Evolutionary conservation across 2,329 filamentous ascomycete genomes (phyloP).

Genomic region (Myriosclerotinia curreyana): DNA sequence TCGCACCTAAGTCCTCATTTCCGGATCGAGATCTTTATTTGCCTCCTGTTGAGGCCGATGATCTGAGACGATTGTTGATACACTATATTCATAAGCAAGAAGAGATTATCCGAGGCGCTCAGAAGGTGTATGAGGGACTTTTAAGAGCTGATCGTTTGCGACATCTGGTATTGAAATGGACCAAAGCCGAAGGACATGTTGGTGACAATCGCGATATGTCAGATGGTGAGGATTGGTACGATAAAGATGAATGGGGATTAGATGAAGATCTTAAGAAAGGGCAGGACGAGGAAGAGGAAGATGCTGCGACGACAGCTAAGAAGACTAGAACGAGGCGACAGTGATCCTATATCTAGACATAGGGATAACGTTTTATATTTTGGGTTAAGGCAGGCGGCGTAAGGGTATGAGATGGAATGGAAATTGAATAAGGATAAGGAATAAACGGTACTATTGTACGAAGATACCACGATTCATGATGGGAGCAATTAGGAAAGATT

Average conservation of each 20-base stretch:
- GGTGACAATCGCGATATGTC: constrained; percentile 68
- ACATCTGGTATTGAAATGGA: constrained; percentile 68
- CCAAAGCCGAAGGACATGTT: constrained; percentile 73
- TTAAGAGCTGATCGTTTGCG: constrained; percentile 70
- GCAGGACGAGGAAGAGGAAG: constrained; percentile 78
- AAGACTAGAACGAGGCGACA: constrained; percentile 47
- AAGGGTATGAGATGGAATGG: constrained; percentile 15
- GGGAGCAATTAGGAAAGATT: constrained; percentile 17
- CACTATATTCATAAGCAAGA: constrained; percentile 84
- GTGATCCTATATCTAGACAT: constrained; percentile 21
- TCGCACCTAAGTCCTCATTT: constrained; percentile 58
- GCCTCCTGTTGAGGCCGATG: constrained; percentile 71
- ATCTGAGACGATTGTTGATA: constrained; percentile 69
- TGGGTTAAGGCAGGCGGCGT: constrained; percentile 15
- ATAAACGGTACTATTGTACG: constrained; percentile 6
- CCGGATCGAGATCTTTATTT: constrained; percentile 70
- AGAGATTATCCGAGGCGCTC: constrained; percentile 70
- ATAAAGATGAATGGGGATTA: constrained; percentile 74
- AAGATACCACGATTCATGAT: constrained; percentile 21
- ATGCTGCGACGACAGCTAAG: constrained; percentile 50
- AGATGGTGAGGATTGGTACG: constrained; percentile 87
- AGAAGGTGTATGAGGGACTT: constrained; percentile 66
- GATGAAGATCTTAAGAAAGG: constrained; percentile 76
- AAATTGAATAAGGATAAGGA: neutral
- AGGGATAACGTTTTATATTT: neutral